Evolutionary conservation across 306 rosid genomes (phyloP), one percentile per base, ranked within the genome.

Genomic region (Lablab purpureus): DNA sequence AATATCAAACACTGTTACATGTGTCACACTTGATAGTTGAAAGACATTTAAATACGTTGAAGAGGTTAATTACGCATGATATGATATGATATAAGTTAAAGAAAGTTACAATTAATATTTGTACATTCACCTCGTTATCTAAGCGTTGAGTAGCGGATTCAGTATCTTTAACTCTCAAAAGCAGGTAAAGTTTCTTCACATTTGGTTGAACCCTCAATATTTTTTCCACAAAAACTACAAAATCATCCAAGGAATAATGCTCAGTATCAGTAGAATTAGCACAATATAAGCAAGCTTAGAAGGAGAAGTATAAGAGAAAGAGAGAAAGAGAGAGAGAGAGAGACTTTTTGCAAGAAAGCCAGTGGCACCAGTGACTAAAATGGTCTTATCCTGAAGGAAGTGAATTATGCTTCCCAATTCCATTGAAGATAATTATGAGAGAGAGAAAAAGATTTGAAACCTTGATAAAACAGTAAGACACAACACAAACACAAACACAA

Each of bases 291-390:
- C 8, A 68, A 15, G 8, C 15, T 11, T 43, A 43, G 14, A 6
- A 52, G 41, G 59, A 43, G 4, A 43, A 12, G 12, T 43, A 3
- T 43, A 54, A 41, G 6, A 73, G 27, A 36, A 1, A 28, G 12
- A 15, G 10, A 34, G 43, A 91, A 1, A 25, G 28, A 32, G 63
- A 40, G 4, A 64, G 27, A 36, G 3, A 28, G 12, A 15, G 10
- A 36, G 51, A 91, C 97, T 88, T 83, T 91, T 91, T n/a, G 93
- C 97, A 0, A 91, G 85, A 76, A 91, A 91, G 21, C 97, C 93
- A 45, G 96, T 86, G 15, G 93, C 92, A 36, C 96, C 93, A 12
- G 89, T 87, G 80, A 91, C 83, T 63, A 91, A 83, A 84, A 89
- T 85, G 80, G 81, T 83, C 83, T 78, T 89, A 73, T 82, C 84